Evolutionary conservation across 2,329 filamentous ascomycete genomes (phyloP).

Genomic region (Fragosphaeria purpurea): DNA sequence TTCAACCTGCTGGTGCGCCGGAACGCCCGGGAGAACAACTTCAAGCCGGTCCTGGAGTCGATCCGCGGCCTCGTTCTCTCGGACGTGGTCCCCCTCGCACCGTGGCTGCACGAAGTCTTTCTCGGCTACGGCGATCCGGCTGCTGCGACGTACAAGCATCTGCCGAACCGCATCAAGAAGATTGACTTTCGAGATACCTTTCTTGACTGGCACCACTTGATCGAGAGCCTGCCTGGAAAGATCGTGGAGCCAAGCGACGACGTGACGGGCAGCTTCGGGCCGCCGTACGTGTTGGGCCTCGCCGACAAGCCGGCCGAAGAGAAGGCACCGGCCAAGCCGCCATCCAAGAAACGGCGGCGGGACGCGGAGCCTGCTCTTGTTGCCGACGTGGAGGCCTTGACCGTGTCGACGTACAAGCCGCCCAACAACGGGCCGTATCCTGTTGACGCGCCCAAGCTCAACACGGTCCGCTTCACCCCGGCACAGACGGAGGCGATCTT

Average conservation of each 20-base stretch:
- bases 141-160: slow-evolving; percentile 73
- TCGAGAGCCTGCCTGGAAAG: slow-evolving; percentile 82
- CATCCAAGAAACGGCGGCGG: slow-evolving; percentile 76
- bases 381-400: slow-evolving; percentile 55
- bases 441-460: slow-evolving; percentile 70
- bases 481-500: slow-evolving; percentile 86
- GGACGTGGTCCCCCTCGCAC: slow-evolving; percentile 65
- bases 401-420: slow-evolving; percentile 83
- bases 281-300: slow-evolving; percentile 77
- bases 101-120: slow-evolving; percentile 94
- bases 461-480: slow-evolving; percentile 79
- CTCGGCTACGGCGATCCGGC: slow-evolving; percentile 93
- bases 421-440: slow-evolving; percentile 85
- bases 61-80: slow-evolving; percentile 79
- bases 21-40: slow-evolving; percentile 88
- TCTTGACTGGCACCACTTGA: slow-evolving; percentile 86
- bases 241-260: slow-evolving; percentile 69
- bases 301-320: slow-evolving; percentile 36
- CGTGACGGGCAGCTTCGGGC: slow-evolving; percentile 63
- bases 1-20: slow-evolving; percentile 82
- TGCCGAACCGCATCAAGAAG: slow-evolving; percentile 66
- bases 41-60: slow-evolving; percentile 84
- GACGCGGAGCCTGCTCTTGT: slow-evolving; percentile 60
- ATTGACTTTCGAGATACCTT: slow-evolving; percentile 94
- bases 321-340: slow-evolving; percentile 36